Base-by-base conservation (phyloP, 2,329 filamentous ascomycete species). In the Aspergillus viridinutans region DNA sequence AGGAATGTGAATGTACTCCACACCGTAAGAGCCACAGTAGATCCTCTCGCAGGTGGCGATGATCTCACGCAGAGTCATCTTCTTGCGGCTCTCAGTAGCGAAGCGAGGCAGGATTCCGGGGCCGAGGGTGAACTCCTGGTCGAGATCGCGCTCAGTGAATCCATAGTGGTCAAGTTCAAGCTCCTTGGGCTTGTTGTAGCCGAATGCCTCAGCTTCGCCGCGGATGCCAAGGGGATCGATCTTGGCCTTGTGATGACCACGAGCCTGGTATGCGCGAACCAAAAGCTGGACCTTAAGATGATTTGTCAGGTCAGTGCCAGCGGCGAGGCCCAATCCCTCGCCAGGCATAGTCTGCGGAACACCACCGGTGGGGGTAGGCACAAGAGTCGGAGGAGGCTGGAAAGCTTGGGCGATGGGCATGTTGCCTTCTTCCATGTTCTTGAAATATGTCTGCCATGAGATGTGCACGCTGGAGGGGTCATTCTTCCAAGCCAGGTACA, bases 381-480 rank as follows among this genome's bases (percentile, higher is more conserved):
- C 88, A 65, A 99, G 86, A 66, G 90, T 96, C 17, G 94, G 94
- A 49, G 94, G 94, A 64, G 94, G 92, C 64, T 92, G 92, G 82
- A 99, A 99, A 67, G 94, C 94, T 78, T 96, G 90, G 62, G 93
- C 94, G 73, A 96, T 91, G 73, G 93, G 93, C 91, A 99, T 97
- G 71, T 94, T 90, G 75, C 94, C 94, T 65, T 86, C 90, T 82
- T 99, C 94, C 90, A 99, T 97, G 80, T 99, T 99, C 80, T 88
- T 90, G 85, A 99, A 99, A 84, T 99, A 99, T 73, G 95, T 88
- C 80, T 96, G 93, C 94, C 94, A 99, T 75, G 94, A 99, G 69
- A 96, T 84, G 78, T 99, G 94, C 58, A 99, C 94, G 72, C 90
- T 96, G 69, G 86, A 84, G 53, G 94, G 92, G 69, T 99, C 92